These are phyloP conservation scores for Adansonia rubrostipa DNA, from an alignment of 441 rosid genomes.

Conservation along the genomic window DNA sequence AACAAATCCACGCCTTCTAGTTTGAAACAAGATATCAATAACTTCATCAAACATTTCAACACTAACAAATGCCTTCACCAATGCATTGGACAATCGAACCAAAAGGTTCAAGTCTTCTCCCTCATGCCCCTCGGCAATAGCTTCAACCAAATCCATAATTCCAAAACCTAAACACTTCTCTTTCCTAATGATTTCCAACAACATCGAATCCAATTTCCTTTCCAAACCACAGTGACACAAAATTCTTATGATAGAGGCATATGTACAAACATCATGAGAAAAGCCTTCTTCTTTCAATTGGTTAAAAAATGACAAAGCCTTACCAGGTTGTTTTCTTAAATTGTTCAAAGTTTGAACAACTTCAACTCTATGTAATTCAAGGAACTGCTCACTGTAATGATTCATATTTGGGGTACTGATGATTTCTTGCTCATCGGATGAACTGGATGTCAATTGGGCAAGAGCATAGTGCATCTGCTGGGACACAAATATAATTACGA, in stretches of 20 bases:
- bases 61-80: conserved; percentile 61
- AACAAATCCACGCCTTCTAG: conserved; percentile 39
- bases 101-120: conserved; percentile 32
- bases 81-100: conserved; percentile 42
- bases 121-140: conserved; percentile 30
- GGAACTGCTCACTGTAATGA: conserved; percentile 19
- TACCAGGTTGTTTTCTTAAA: conserved; percentile 35
- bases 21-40: conserved; percentile 50
- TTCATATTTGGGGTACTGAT: conserved; percentile 27
- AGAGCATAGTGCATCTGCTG: conserved; percentile 29
- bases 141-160: conserved; percentile 48
- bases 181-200: conserved; percentile 44
- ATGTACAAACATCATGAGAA: conserved; percentile 46
- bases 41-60: conserved; percentile 66
- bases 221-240: conserved; percentile 50
- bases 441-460: conserved; percentile 27
- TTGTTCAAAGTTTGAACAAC: conserved; percentile 30
- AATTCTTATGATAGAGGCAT: conserved; percentile 52
- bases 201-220: conserved; percentile 45
- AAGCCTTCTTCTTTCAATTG: conserved; percentile 42
- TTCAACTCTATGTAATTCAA: conserved; percentile 29
- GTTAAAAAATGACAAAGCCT: conserved; percentile 45
- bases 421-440: conserved; percentile 31
- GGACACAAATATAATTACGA: neutral
- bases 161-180: conserved; percentile 38